Base-by-base conservation (phyloP, 345 rosid species). In the Salix udensis region DNA sequence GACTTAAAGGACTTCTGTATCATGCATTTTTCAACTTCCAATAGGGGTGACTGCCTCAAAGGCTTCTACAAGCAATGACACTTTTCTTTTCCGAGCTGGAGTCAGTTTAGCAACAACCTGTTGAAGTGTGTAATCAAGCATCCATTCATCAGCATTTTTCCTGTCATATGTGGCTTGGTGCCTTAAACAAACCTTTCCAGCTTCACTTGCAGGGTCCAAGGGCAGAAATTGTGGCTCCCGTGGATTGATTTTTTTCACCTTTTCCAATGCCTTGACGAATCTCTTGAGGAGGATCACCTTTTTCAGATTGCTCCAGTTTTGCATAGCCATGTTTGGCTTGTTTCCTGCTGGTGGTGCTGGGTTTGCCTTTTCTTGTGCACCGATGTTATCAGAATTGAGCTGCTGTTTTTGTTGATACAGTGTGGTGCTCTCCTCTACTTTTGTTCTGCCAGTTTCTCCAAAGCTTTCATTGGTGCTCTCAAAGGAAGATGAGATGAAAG, bases 61-160 rank as follows among this genome's bases (percentile, higher is more conserved):
- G 60, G 99, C 99, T 84, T 93, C 94, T 2, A 92, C 90, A 7
- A 96, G 90, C 77, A 93, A 77, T 77, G 84, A 85, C 73, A 96
- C 99, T 83, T 91, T 94, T 77, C 90, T 87, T 82, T 84, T 90
- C 79, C 97, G 83, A 44, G 91, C 94, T 44, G 97, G 97, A 64
- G 92, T 92, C 70, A 96, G 88, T 81, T 85, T 86, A 4, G 97
- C 82, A 76, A 96, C 95, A 44, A 89, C 98, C 69, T 76, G 87
- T 85, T 85, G 96, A 77, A 96, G 91, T 39, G 97, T 87, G 74
- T 85, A 82, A 82, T 96, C 97, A 15, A 93, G 90, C 97, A 93
- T 94, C 96, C 97, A 96, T 78, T 92, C 97, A 39, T 92, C 99
- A 1, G 85, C 78, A 68, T 83, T 86, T 83, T 87, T 92, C 79